Base-by-base conservation (phyloP, 352 stramenopile species). In the Blastocystis sp. region DNA sequence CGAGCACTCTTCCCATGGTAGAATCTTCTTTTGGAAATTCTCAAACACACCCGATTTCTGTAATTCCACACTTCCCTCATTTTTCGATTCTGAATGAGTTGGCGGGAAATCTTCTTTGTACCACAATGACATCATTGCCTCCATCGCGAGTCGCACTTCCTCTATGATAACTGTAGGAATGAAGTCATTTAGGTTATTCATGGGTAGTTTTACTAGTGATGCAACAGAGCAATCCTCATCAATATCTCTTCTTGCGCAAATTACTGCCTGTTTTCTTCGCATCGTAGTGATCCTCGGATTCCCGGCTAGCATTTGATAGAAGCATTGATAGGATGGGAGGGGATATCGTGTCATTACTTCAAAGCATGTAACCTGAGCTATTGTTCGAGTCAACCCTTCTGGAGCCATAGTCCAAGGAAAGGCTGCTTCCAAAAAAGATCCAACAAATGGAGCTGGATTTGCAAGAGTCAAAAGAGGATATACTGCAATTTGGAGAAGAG, bases 21-120 rank as follows among this genome's bases (percentile, higher is more conserved):
- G 66, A 79, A 88, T 88, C 77, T 88, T 88, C 77, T 88, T 88
- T 34, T 88, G 77, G 56, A 88, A 88, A 41, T 76, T 69, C 18
- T 63, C 11, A 26, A 79, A 26, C 15, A 63, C n/a, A 0, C 13
- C 39, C 47, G 34, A 47, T 13, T 62, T 62, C 26, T n/a, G 2
- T 5, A 55, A 7, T 20, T 4, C 45, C 9, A 18, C 4, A 39
- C 18, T 43, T 54, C 29, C 45, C 18, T 29, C 77, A n/a, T 59
- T n/a, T 13, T n/a, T 13, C 1, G 50, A 59, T 59, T 59, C 50
- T n/a, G 50, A 13, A n/a, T 13, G 13, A n/a, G 50, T 59, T 59
- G 50, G 50, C 50, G 50, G 50, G 39, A 61, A 77, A 55, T 77
- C 66, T 53, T 77, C 66, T 13, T n/a, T 37, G 50, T 77, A 77